These are phyloP conservation scores for Trichopus zeylanicus DNA, from an alignment of 116 monocot genomes.

Conservation along the genomic window DNA sequence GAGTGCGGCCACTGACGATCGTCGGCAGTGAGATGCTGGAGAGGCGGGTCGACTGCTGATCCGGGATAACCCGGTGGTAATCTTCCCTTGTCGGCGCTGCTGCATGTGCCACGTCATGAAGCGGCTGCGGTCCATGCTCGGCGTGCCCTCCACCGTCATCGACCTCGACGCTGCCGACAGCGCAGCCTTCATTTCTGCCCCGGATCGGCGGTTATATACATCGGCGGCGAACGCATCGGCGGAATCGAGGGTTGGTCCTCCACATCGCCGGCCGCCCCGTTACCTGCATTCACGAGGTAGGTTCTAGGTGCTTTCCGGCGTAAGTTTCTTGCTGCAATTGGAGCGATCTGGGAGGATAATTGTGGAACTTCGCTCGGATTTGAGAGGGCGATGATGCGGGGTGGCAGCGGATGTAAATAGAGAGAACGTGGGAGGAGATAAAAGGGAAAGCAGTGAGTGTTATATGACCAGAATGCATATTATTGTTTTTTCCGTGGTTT, in stretches of 20 bases:
- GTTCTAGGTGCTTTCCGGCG: constrained; percentile 54
- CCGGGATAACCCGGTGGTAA: constrained; percentile 65
- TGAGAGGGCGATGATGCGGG: too few relatives aligned
- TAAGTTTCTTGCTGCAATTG: background rate
- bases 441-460: too few relatives aligned
- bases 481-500: too few relatives aligned
- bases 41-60: constrained; percentile 56
- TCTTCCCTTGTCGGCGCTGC: constrained; percentile 52
- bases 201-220: constrained; percentile 47
- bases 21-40: constrained; percentile 54
- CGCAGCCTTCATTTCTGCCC: background rate
- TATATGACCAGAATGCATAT: too few relatives aligned
- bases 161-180: constrained; percentile 65
- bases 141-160: constrained; percentile 73
- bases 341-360: background rate
- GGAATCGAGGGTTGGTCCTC: constrained; percentile 67
- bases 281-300: constrained; percentile 53
- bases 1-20: constrained; percentile 28
- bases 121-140: constrained; percentile 52
- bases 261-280: constrained; percentile 70
- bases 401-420: background rate
- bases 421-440: background rate
- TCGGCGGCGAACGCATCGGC: constrained; percentile 57
- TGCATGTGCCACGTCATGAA: constrained; percentile 90
- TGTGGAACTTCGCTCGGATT: background rate